Evolutionary conservation across 495 filamentous ascomycete genomes (phyloP), one percentile per base, ranked within the genome.

Genomic region (Aspergillus ellipticus): DNA sequence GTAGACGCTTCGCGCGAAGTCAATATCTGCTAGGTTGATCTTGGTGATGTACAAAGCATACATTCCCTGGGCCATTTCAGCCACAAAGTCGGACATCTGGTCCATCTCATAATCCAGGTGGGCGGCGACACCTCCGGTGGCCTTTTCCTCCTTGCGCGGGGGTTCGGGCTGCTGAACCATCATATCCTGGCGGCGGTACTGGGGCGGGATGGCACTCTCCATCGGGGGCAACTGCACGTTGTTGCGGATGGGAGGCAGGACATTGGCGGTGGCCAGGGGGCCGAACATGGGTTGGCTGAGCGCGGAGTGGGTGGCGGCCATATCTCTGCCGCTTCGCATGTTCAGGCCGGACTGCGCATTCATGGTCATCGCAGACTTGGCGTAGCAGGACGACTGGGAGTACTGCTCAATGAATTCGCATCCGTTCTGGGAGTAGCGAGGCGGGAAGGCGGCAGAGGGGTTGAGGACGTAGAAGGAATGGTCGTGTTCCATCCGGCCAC

Each of bases 101-200:
- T 96, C 92, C 85, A 97, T 94, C 69, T 97, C 94, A 72, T 99
- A 99, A 77, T 99, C 95, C 69, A 99, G 83, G 71, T 95, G 87
- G 53, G 90, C 89, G 63, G 94, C 92, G 37, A 99, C 95, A 62
- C 94, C 94, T 75, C 94, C 94, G 71, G 82, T 78, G 5, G 79
- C 64, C 59, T 80, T 82, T 48, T 81, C 76, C 60, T 80, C 79
- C 66, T 79, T 83, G 59, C 70, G 71, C 37, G 63, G 72, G 42
- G 69, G 71, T 56, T 78, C 73, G 24, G 24, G 24, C 45, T 66
- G 64, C 31, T 66, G 70, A 9, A 67, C 59, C 55, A 70, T 66
- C 47, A 68, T 53, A 39, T 79, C 76, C 51, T 73, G 71, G 53
- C 69, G 72, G 35, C 76, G 72, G 56, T 79, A 79, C 54, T 77